A percentile compares a stretch with the other conserved stretches of the same genome.
Conservation (phyloP, 441 rosid species). For the Gossypium schwendimanii region DNA sequence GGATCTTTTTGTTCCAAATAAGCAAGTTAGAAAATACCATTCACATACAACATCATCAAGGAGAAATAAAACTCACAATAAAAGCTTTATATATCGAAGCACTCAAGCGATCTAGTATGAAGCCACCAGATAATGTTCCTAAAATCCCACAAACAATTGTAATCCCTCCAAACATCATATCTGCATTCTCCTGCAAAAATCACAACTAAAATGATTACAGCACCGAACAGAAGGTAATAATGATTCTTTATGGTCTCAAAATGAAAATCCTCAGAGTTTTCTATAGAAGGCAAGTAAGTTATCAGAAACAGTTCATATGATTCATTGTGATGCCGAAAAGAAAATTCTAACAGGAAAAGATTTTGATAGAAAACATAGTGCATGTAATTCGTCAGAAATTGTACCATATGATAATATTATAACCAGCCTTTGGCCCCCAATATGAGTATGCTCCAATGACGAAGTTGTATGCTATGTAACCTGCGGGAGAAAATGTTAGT, state of each 20-base stretch:
- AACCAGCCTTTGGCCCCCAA: conserved; percentile 81
- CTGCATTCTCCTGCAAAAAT: conserved; percentile 56
- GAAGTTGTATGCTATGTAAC: conserved; percentile 63
- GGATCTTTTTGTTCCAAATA: neutral
- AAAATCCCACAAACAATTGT: conserved; percentile 74
- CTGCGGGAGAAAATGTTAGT: conserved; percentile 23
- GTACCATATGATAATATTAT: conserved; percentile 63
- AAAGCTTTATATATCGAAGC: conserved; percentile 80
- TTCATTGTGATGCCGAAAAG: neutral
- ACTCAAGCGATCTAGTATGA: conserved; percentile 56
- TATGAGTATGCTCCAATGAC: conserved; percentile 69
- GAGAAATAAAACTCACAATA: conserved; percentile 41
- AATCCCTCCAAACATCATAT: conserved; percentile 79
- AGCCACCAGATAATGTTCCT: conserved; percentile 80
- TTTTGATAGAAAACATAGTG: neutral
- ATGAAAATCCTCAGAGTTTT: neutral
- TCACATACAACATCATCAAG: neutral
- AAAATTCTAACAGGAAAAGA: neutral
- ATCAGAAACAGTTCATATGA: neutral
- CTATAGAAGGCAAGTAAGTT: neutral
- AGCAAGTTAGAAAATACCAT: neutral
- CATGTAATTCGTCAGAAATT: neutral
- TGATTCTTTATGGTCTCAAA: neutral
- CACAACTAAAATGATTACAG: neutral
- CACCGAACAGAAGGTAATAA: neutral